Evolutionary conservation across 306 rosid species (phyloP), one percentile per base, ranked within the genome.

Genomic region (Nissolia schottii): DNA sequence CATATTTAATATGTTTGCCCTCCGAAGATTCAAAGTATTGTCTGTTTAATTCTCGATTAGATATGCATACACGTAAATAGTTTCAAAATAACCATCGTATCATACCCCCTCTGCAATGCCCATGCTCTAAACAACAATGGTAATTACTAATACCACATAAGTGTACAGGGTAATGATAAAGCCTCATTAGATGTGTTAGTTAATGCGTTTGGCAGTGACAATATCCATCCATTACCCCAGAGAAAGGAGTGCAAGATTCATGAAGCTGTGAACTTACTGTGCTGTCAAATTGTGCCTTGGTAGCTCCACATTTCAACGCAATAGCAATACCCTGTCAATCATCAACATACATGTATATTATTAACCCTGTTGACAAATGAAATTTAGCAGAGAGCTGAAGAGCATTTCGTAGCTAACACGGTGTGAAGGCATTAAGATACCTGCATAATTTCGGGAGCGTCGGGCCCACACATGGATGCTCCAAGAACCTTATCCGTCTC

Each of bases 381-480:
- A 12, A 27, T 22, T 37, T 7, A 4, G 22, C 43, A 65, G 60
- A 51, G 16, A 31, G 50, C 9, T 53, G 67, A 7, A n/a, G 75
- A 79, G 25, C 53, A 37, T 66, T 61, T 38, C 66, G 50, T 65
- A 35, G 62, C 46, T 41, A 23, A 60, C 48, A 70, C 40, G 16
- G 45, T 27, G 60, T 46, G 63, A 23, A 78, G 61, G 27, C 68
- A 68, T 10, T 15, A 59, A 25, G 27, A 51, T 85, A 91, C 99
- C 99, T 94, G 99, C 48, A 94, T 65, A 74, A 94, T 86, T 86
- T 94, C 99, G 76, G 99, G 88, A 0, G 99, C 82, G 82, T 94
- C 99, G 3, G 97, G 97, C 11, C 99, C 99, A 53, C 89, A 86
- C 99, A 94, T 94, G 64, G 93, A 91, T 46, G 95, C 97, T 22